Evolutionary conservation across 73 alveolate genomes (phyloP).

Genomic region (Paramecium pentaurelia): DNA sequence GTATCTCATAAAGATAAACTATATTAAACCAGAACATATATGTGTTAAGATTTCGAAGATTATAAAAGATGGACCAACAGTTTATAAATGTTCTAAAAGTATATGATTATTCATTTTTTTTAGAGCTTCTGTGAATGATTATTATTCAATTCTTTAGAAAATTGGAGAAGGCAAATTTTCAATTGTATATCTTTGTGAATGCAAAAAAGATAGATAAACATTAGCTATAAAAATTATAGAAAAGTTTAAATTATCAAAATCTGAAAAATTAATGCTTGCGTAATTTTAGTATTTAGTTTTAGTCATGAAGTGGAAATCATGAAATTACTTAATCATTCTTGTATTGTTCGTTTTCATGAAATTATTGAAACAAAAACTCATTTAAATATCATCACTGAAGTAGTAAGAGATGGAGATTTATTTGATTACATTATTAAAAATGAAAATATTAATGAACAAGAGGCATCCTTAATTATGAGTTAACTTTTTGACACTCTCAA

Average conservation of each 20-base stretch:
- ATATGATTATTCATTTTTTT: background rate
- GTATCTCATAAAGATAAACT: slow-evolving; percentile 29
- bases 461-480: slow-evolving; percentile 67
- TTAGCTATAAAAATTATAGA: slow-evolving; percentile 70
- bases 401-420: slow-evolving; percentile 74
- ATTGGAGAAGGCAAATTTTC: slow-evolving; percentile 65
- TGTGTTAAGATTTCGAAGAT: background rate
- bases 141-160: slow-evolving; percentile 6
- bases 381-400: slow-evolving; percentile 67
- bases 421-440: slow-evolving; percentile 68
- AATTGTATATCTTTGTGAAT: slow-evolving; percentile 48
- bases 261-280: slow-evolving; percentile 49
- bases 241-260: slow-evolving; percentile 43
- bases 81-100: slow-evolving; percentile 35
- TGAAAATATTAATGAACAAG: slow-evolving; percentile 66
- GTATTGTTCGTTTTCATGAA: slow-evolving; percentile 64
- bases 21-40: background rate
- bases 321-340: slow-evolving; percentile 63
- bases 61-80: slow-evolving; percentile 30
- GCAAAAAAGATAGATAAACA: background rate
- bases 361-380: slow-evolving; percentile 56
- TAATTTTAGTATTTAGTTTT: slow-evolving; percentile 21
- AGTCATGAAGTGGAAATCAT: slow-evolving; percentile 68
- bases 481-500: slow-evolving; percentile 67
- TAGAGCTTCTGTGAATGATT: slow-evolving; percentile 13